Evolutionary conservation across 805 yeast species (phyloP), one percentile per base, ranked within the genome.

Genomic region (Suhomyces pyralidae): DNA sequence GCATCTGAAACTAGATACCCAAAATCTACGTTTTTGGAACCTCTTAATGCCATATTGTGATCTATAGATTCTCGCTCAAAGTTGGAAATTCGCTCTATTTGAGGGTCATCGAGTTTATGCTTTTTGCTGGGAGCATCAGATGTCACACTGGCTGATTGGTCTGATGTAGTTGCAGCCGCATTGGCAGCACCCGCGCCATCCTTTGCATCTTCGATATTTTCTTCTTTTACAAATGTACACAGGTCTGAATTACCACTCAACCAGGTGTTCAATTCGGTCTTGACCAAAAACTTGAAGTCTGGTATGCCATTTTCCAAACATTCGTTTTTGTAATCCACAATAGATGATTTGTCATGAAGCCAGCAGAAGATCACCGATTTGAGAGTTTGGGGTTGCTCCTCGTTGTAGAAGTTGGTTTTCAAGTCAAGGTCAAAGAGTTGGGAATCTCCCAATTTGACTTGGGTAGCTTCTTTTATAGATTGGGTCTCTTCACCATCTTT

Each of bases 231-330:
- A 63, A 79, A 85, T 50, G 82, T 80, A 56, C 89, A 83, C 22
- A 79, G 75, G 38, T 78, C 82, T 3, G 84, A 74, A 19, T 82
- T 77, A 3, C 97, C 97, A 54, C 79, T 80, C 49, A 93, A 77
- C 91, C 94, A 92, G 28, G 89, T 81, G 51, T 86, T 78, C 55
- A 93, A 78, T 64, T 93, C 97, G 7, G 90, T 85, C 69, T 96
- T 84, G 61, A 90, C 96, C 65, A 89, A 70, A 64, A 93, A 92
- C 52, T 89, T 84, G 64, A 93, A 81, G 56, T 89, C 89, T 2
- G 83, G 77, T 32, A 93, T 78, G 2, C 81, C 78, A 40, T 79
- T 72, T 48, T 78, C 79, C 61, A 83, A 86, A 57, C 97, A 89
- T 38, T 81, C 84, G 9, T 84, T 79, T 54, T 90, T 80, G 66